Evolutionary conservation across 306 rosid genomes (phyloP).

Genomic region (Dryas alaskensis): DNA sequence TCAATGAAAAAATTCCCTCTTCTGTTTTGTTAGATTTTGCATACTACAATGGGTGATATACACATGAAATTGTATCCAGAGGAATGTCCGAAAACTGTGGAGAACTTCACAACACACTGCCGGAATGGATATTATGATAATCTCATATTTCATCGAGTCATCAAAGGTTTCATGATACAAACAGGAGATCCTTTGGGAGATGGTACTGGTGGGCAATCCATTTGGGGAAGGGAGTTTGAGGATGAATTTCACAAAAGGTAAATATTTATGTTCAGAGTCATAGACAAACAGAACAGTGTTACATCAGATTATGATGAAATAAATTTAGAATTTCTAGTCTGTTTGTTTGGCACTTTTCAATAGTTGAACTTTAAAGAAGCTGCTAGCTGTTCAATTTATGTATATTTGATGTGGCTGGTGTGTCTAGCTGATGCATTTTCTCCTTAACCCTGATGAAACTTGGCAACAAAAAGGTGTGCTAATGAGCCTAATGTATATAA

Average conservation of each 20-base stretch:
- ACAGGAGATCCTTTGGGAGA: constrained; percentile 99
- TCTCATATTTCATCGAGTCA: constrained; percentile 92
- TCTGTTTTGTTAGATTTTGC: constrained; percentile 58
- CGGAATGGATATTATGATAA: constrained; percentile 92
- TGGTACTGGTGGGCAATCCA: constrained; percentile 97
- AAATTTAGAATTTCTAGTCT: not conserved
- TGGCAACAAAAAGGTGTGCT: not conserved
- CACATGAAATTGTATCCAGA: constrained; percentile 94
- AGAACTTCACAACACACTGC: constrained; percentile 97
- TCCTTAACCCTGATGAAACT: not conserved
- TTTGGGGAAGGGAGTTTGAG: constrained; percentile 99
- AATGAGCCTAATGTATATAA: not conserved
- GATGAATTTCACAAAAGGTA: constrained; percentile 99
- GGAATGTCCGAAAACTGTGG: constrained; percentile 98
- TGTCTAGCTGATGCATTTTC: not conserved
- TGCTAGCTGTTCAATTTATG: too few species aligned
- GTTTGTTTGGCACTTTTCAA: not conserved
- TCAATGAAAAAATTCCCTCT: not conserved
- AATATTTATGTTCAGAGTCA: not conserved
- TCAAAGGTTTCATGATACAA: constrained; percentile 96
- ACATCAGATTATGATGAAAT: not conserved
- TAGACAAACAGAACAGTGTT: not conserved
- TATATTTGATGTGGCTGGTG: too few species aligned
- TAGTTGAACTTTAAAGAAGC: too few species aligned
- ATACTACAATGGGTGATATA: constrained; percentile 95